Percentiles rank a stretch among this genome's conserved stretches.
Evolutionary conservation across 331 rosid genomes (phyloP).

Genomic region (Malus hybrid): DNA sequence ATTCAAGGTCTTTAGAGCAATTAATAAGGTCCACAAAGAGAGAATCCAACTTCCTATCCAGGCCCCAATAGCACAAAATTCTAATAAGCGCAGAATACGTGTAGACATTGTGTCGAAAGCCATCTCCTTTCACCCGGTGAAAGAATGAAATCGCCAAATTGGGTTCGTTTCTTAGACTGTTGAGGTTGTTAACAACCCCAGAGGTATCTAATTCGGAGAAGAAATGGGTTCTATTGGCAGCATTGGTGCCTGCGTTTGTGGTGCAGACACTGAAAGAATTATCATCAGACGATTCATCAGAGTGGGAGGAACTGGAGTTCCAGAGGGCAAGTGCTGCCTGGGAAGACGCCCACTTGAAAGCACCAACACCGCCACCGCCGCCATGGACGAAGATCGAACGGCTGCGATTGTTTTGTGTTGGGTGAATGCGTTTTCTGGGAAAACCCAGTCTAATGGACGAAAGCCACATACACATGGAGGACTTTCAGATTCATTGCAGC

Average conservation of each 20-base stretch:
- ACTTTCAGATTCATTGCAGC: background rate
- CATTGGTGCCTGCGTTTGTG: background rate
- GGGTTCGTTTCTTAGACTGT: constrained; percentile 32
- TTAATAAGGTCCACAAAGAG: constrained; percentile 47
- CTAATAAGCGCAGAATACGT: constrained; percentile 44
- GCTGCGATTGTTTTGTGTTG: background rate
- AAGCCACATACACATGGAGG: constrained; percentile 11
- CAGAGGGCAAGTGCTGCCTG: constrained; percentile 29
- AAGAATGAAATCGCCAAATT: constrained; percentile 39
- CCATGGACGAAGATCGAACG: background rate
- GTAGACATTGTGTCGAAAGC: constrained; percentile 34
- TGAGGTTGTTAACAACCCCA: constrained; percentile 30
- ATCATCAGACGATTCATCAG: constrained; percentile 12
- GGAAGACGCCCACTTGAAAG: constrained; percentile 21
- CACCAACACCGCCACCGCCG: background rate
- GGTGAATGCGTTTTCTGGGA: constrained; percentile 2
- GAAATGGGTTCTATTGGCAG: background rate
- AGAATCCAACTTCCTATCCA: constrained; percentile 42
- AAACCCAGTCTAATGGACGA: constrained; percentile 7
- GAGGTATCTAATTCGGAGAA: constrained; percentile 12
- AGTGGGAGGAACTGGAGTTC: constrained; percentile 13
- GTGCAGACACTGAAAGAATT: background rate
- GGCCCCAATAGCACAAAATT: constrained; percentile 49
- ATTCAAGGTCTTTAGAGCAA: constrained; percentile 14
- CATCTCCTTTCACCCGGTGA: constrained; percentile 22